Evolutionary conservation across 2,329 filamentous ascomycete species (phyloP).

Genomic region (Lachnellula occidentalis): DNA sequence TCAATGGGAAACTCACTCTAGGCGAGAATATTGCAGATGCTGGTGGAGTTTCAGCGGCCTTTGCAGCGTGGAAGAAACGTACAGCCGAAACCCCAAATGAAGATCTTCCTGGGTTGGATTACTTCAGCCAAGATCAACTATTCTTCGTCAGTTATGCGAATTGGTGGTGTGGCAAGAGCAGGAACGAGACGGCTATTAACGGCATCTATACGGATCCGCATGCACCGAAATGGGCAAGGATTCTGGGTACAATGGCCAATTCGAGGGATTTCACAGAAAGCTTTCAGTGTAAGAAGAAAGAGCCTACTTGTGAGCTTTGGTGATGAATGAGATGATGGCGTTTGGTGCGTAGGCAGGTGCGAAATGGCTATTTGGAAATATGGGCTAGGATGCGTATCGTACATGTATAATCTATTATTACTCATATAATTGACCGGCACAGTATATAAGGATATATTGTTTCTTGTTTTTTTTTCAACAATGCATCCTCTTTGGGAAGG

Average conservation of each 20-base stretch:
- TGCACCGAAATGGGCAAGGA: conserved; percentile 56
- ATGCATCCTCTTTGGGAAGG: too few species aligned
- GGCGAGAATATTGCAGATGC: conserved; percentile 70
- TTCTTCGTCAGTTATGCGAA: conserved; percentile 64
- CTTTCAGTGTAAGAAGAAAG: conserved; percentile 59
- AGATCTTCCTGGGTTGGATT: conserved; percentile 53
- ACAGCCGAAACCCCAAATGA: conserved; percentile 45
- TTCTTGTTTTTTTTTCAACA: too few species aligned
- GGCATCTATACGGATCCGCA: conserved; percentile 60
- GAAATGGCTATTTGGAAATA: neutral
- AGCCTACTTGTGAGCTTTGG: conserved; percentile 67
- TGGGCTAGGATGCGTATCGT: neutral
- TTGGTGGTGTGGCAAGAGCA: conserved; percentile 61
- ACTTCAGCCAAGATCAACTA: conserved; percentile 61
- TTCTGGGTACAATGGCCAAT: conserved; percentile 60
- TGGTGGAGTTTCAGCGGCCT: conserved; percentile 58
- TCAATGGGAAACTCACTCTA: conserved; percentile 59
- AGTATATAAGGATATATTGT: too few species aligned
- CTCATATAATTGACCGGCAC: neutral
- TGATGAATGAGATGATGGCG: conserved; percentile 32
- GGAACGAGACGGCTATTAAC: conserved; percentile 51
- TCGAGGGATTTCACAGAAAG: conserved; percentile 62
- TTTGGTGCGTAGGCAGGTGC: neutral
- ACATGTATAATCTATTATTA: neutral
- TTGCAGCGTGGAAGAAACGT: conserved; percentile 58